phyloP scores from a whole-genome alignment of 495 filamentous ascomycete genomes.

The Talaromyces proteolyticus region DNA sequence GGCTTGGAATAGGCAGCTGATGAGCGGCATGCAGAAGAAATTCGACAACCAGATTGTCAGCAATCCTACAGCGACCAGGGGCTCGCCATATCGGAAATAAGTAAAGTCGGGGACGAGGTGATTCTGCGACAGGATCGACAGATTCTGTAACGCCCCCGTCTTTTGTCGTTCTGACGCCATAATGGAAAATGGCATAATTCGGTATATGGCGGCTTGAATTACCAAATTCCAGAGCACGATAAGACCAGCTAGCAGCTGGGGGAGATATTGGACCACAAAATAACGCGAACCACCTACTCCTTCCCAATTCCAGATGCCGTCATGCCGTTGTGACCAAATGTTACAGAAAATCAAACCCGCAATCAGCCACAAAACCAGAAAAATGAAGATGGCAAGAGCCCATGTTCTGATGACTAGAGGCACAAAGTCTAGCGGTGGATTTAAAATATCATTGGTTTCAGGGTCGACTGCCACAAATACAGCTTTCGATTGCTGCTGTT shows the following conservation, averaged over 20 bases:
- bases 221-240: conserved; percentile 70
- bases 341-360: conserved; percentile 67
- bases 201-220: conserved; percentile 67
- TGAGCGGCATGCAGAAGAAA: conserved; percentile 58
- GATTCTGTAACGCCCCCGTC: conserved; percentile 29
- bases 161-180: conserved; percentile 55
- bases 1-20: conserved; percentile 59
- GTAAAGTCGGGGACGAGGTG: conserved; percentile 55
- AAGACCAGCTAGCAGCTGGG: conserved; percentile 67
- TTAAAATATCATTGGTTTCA: conserved; percentile 32
- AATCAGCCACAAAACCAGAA: conserved; percentile 65
- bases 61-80: conserved; percentile 46
- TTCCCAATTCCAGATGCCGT: conserved; percentile 60
- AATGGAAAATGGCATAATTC: conserved; percentile 68
- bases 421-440: conserved; percentile 56
- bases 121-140: conserved; percentile 38
- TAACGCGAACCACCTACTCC: conserved; percentile 65
- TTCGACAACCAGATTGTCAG: conserved; percentile 56
- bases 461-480: conserved; percentile 49
- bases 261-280: conserved; percentile 80
- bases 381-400: conserved; percentile 50
- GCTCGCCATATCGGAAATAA: conserved; percentile 50
- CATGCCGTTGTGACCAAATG: conserved; percentile 57
- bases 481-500: conserved; percentile 2
- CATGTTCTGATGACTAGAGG: conserved; percentile 60